Evolutionary conservation across 208 protist genomes (phyloP), one percentile per base, ranked within the genome.

Genomic region (Acanthamoeba castellanii): DNA sequence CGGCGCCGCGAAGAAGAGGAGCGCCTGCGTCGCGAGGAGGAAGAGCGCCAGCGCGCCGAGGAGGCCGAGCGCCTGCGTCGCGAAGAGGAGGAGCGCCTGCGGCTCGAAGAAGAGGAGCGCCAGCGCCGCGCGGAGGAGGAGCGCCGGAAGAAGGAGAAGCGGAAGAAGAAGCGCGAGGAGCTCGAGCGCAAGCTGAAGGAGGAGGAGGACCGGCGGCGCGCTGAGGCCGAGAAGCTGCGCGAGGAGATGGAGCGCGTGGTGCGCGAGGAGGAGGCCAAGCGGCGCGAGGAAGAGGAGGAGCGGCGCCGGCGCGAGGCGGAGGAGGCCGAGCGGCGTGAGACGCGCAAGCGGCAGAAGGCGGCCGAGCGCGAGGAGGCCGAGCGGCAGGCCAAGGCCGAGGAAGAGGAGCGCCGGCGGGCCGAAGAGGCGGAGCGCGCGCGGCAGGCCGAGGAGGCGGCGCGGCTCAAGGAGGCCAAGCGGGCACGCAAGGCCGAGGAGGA

Each of bases 121-220:
- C 9, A 30, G 57, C 52, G 52, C 13, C 52, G 85, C n/a, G 59
- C 66, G 55, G 85, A 91, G 61, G 85, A 91, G 42, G 85, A 91
- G 30, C 5, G 27, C 25, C 8, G 32, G 6, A 78, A 78, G 70
- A 78, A 78, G 34, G 70, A 78, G 70, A 78, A 78, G 70, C 70
- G 70, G 70, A 30, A 27, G 70, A 78, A 78, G 30, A 78, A 78
- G 70, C 70, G 70, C n/a, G 70, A 78, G 25, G 70, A 78, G 70
- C 70, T 78, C 11, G 70, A 78, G 34, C 70, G 70, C 70, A 78
- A 78, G 70, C 70, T 78, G 20, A 78, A 78, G 70, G 70, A 78
- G 70, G 70, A 78, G 70, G 70, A 78, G 18, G 70, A 78, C n/a
- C 45, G 55, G 9, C 81, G 81, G 34, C 45, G 55, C 3, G 81